Conservation (phyloP, 1,139 yeast species). For the Candida mesenterica region DNA sequence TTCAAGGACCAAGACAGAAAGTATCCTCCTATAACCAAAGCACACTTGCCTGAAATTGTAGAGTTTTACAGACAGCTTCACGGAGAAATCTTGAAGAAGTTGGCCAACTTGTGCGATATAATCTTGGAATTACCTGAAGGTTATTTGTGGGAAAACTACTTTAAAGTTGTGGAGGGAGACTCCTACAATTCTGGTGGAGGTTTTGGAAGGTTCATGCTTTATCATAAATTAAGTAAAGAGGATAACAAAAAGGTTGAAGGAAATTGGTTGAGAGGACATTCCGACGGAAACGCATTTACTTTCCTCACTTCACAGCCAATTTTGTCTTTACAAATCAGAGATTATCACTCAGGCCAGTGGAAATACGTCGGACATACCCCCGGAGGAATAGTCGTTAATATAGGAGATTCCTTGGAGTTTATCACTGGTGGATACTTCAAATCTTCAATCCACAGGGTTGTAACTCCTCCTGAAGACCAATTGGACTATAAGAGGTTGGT, state of each 20-base stretch:
- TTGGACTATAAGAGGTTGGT: constrained; percentile 19
- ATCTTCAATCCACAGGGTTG: constrained; percentile 24
- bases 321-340: constrained; percentile 23
- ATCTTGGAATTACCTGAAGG: constrained; percentile 32
- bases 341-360: constrained; percentile 23
- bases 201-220: constrained; percentile 30
- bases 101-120: constrained; percentile 26
- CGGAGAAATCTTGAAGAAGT: constrained; percentile 19
- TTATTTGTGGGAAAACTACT: constrained; percentile 27
- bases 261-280: constrained; percentile 23
- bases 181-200: constrained; percentile 26
- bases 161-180: constrained; percentile 22
- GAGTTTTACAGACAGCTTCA: constrained; percentile 25
- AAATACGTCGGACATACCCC: constrained; percentile 23
- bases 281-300: constrained; percentile 25
- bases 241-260: constrained; percentile 19
- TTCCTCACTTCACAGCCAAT: constrained; percentile 29
- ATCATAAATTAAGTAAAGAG: constrained; percentile 24
- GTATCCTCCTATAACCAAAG: constrained; percentile 25
- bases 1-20: constrained; percentile 19
- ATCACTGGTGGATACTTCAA: constrained; percentile 27
- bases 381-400: constrained; percentile 21
- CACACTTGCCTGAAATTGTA: constrained; percentile 24
- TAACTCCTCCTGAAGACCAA: constrained; percentile 26
- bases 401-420: constrained; percentile 27